Conservation (phyloP, 1,284 basidiomycete genomes). For the Moniliophthora roreri region DNA sequence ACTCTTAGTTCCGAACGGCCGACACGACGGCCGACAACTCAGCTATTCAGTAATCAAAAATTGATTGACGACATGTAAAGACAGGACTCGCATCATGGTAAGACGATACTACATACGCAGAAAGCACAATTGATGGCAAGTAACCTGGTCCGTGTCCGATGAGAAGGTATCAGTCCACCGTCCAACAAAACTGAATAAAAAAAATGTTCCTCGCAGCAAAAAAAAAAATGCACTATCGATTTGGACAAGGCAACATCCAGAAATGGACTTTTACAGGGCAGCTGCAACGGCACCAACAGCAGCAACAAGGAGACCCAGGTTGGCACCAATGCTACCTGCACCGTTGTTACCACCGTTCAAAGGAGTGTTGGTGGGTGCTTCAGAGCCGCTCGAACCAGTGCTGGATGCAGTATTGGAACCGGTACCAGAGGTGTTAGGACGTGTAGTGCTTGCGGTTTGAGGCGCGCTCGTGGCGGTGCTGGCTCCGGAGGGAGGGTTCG, state of each 20-base stretch:
- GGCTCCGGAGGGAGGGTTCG: background rate
- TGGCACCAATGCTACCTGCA: background rate
- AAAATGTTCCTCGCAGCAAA: background rate
- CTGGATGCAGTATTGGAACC: background rate
- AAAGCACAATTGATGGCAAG: background rate
- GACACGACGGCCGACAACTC: too few species aligned
- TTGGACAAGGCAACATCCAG: background rate
- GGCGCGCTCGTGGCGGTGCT: background rate
- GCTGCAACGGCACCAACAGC: background rate
- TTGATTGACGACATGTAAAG: background rate
- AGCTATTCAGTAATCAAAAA: too few species aligned
- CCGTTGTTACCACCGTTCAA: background rate
- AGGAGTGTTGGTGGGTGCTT: background rate
- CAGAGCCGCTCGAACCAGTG: background rate
- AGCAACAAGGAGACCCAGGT: background rate
- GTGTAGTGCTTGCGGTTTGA: background rate
- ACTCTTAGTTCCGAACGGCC: too few species aligned
- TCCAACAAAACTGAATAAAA: background rate
- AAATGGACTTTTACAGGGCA: background rate
- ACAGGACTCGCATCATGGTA: background rate
- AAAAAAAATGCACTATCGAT: background rate
- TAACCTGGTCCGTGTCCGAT: background rate
- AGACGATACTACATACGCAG: background rate
- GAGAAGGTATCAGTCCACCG: background rate
- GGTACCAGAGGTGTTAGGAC: background rate